Conservation (phyloP, 2,329 filamentous ascomycete genomes). For the Zymoseptoria crescenta region DNA sequence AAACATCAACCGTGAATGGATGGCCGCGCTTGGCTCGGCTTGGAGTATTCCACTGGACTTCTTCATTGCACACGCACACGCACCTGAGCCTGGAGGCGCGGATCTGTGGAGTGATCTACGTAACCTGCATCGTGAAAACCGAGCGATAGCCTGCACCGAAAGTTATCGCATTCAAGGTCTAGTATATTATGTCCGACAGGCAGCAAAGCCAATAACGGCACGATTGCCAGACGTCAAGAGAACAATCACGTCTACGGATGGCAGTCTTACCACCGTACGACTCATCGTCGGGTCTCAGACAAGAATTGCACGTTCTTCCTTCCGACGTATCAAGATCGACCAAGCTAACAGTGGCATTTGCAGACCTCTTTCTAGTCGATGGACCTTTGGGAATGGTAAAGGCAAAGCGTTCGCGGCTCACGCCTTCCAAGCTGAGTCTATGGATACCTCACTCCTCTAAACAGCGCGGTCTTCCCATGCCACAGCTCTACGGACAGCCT, state of each 20-base stretch:
- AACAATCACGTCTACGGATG: background rate
- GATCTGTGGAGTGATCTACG: background rate
- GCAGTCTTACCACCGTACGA: conserved; percentile 1
- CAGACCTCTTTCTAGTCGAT: conserved; percentile 5
- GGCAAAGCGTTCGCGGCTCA: too few relatives aligned
- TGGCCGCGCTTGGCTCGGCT: background rate
- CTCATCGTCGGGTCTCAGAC: background rate
- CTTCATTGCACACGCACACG: conserved; percentile 1
- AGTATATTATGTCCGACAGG: too few relatives aligned
- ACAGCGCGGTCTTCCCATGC: background rate
- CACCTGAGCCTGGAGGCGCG: background rate
- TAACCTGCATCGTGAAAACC: background rate
- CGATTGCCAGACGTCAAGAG: background rate
- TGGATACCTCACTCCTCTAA: background rate
- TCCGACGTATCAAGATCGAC: too few relatives aligned
- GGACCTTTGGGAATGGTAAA: background rate
- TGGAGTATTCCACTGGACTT: conserved; percentile 2
- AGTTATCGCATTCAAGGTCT: conserved; percentile 1
- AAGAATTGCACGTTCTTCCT: too few relatives aligned
- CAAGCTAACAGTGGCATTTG: background rate
- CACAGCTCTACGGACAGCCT: background rate
- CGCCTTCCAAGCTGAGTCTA: background rate
- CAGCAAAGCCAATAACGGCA: too few relatives aligned
- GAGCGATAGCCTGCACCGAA: too few relatives aligned
- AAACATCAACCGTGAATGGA: conserved; percentile 2